Evolutionary conservation across 768 basidiomycete genomes (phyloP).

Genomic region (Panellus pusillus): DNA sequence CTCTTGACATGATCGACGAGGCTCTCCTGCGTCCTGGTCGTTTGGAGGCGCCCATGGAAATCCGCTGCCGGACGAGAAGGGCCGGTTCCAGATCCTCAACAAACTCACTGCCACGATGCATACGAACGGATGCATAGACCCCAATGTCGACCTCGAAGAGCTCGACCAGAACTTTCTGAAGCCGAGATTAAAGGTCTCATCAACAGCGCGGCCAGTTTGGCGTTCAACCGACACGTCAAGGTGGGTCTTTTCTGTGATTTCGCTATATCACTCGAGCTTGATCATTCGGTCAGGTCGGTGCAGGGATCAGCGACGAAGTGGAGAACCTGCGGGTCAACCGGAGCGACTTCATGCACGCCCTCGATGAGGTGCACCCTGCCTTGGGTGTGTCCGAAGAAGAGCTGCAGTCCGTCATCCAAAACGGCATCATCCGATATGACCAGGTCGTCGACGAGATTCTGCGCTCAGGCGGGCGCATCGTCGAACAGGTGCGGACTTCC

Average conservation of each 20-base stretch:
- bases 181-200: slow-evolving; percentile 95
- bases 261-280: not conserved
- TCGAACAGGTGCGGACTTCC: slow-evolving; percentile 93
- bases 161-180: slow-evolving; percentile 92
- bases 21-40: slow-evolving; percentile 96
- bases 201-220: slow-evolving; percentile 98
- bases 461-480: slow-evolving; percentile 82
- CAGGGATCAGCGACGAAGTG: slow-evolving; percentile 94
- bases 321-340: slow-evolving; percentile 89
- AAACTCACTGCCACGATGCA: slow-evolving; percentile 98
- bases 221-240: slow-evolving; percentile 96
- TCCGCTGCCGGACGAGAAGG: slow-evolving; percentile 91
- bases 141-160: slow-evolving; percentile 79
- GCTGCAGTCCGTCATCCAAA: slow-evolving; percentile 87
- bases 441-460: slow-evolving; percentile 74
- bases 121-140: slow-evolving; percentile 84
- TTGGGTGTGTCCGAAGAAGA: slow-evolving; percentile 99
- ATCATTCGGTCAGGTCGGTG: slow-evolving; percentile 61
- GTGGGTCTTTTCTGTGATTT: slow-evolving; percentile 28
- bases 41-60: slow-evolving; percentile 99
- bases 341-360: slow-evolving; percentile 82
- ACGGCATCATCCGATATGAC: slow-evolving; percentile 93
- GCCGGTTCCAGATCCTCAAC: slow-evolving; percentile 88
- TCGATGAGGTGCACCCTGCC: slow-evolving; percentile 93
- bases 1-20: slow-evolving; percentile 98